Percentiles rank a stretch among this genome's conserved stretches.
These are phyloP conservation scores for Neonothopanus nambi DNA, from an alignment of 1,284 basidiomycete genomes.

Conservation along the genomic window DNA sequence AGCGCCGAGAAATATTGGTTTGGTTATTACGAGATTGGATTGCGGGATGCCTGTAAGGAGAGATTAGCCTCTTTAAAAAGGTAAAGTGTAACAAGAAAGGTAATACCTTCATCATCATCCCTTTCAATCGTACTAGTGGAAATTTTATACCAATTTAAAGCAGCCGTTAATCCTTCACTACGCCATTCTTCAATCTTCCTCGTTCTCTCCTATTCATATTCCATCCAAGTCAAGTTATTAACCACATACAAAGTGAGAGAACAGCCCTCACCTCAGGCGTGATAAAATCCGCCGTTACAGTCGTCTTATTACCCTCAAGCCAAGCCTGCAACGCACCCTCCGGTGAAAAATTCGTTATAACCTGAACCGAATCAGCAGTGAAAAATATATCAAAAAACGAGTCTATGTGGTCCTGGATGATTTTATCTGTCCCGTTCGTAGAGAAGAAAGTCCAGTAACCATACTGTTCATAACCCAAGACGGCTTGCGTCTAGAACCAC, in stretches of 20 bases:
- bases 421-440: constrained; percentile 26
- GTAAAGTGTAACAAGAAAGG: constrained; percentile 9
- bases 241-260: background rate
- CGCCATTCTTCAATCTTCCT: constrained; percentile 24
- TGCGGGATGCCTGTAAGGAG: constrained; percentile 23
- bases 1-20: constrained; percentile 36
- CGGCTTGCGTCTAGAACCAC: too few relatives aligned
- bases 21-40: constrained; percentile 23
- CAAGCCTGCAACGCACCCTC: constrained; percentile 31
- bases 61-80: constrained; percentile 18
- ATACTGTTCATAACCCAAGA: constrained; percentile 29
- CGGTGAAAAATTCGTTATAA: constrained; percentile 22
- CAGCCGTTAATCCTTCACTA: constrained; percentile 16
- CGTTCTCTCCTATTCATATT: constrained; percentile 24
- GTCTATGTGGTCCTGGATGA: constrained; percentile 32
- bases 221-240: constrained; percentile 14
- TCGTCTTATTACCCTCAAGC: constrained; percentile 25
- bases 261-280: constrained; percentile 5
- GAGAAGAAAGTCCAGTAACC: constrained; percentile 41
- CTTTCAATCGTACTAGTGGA: background rate
- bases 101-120: constrained; percentile 20
- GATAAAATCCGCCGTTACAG: constrained; percentile 17
- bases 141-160: constrained; percentile 14
- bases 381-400: constrained; percentile 22
- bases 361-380: constrained; percentile 26